Conservation (phyloP, 23 red algal species). For the Gracilaria domingensis region DNA sequence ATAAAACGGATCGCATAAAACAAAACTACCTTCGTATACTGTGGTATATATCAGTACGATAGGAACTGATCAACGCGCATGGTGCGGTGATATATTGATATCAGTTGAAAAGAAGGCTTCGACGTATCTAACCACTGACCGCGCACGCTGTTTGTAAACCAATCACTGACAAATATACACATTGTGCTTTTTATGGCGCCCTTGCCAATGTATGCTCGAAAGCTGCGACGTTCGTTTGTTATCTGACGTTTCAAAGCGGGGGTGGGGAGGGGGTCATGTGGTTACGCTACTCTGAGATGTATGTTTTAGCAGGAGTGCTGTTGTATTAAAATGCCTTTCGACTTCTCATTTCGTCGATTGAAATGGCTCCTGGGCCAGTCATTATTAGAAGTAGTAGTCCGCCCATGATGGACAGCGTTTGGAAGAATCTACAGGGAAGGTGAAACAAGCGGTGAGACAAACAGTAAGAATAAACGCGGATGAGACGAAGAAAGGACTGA, state of each 20-base stretch:
- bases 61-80: background rate
- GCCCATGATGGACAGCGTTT: conserved; percentile 98
- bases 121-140: background rate
- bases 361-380: conserved; percentile 89
- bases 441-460: background rate
- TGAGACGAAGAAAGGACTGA: background rate
- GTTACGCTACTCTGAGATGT: conserved; percentile 31
- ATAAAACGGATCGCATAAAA: background rate
- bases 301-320: background rate
- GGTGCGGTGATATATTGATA: background rate
- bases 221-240: conserved; percentile 7
- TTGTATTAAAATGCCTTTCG: conserved; percentile 72
- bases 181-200: conserved; percentile 10
- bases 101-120: background rate
- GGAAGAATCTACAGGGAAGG: conserved; percentile 78
- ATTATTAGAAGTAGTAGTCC: conserved; percentile 89
- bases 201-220: conserved; percentile 8
- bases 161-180: conserved; percentile 22
- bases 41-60: background rate
- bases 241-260: background rate
- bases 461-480: background rate
- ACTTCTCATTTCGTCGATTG: conserved; percentile 87
- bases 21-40: background rate
- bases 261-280: no score
- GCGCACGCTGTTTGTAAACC: background rate